Evolutionary conservation across 306 rosid genomes (phyloP).

Genomic region (Prosopis cineraria): DNA sequence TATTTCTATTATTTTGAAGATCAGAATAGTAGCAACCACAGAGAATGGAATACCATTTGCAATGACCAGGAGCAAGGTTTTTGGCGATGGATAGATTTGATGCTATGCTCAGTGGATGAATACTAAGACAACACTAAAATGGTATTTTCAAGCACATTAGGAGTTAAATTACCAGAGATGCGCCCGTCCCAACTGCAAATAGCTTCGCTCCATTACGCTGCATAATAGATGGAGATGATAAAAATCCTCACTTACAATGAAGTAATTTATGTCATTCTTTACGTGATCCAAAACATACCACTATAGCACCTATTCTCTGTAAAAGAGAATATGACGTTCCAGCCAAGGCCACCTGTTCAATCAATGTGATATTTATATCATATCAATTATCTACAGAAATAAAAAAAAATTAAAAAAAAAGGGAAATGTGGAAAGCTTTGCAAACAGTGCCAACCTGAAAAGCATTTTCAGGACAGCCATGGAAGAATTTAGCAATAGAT

Average conservation of each 20-base stretch:
- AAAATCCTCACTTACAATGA: constrained; percentile 28
- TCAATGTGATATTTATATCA: constrained; percentile 1
- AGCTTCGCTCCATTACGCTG: constrained; percentile 94
- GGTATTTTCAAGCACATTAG: not conserved
- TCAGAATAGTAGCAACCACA: not conserved
- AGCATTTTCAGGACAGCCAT: constrained; percentile 96
- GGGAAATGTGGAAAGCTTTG: not conserved
- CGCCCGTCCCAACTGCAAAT: constrained; percentile 81
- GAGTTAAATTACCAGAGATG: constrained; percentile 50
- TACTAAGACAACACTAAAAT: constrained; percentile 17
- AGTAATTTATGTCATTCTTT: constrained; percentile 24
- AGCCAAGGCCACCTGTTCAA: constrained; percentile 55
- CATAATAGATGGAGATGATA: constrained; percentile 45
- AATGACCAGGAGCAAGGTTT: constrained; percentile 9
- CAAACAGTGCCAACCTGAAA: constrained; percentile 66
- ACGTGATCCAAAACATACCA: constrained; percentile 59
- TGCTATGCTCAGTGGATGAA: constrained; percentile 8
- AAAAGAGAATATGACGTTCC: constrained; percentile 56
- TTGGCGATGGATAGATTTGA: not conserved
- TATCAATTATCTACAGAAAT: not conserved
- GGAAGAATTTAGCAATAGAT: constrained; percentile 72
- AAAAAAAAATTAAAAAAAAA: not conserved
- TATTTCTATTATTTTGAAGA: not conserved
- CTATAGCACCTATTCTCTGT: constrained; percentile 69
- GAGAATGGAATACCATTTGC: no score